Percentiles rank a stretch among this genome's conserved stretches.
Conservation (phyloP, 2,329 filamentous ascomycete species). For the Cladosporium austrohemisphaericum region DNA sequence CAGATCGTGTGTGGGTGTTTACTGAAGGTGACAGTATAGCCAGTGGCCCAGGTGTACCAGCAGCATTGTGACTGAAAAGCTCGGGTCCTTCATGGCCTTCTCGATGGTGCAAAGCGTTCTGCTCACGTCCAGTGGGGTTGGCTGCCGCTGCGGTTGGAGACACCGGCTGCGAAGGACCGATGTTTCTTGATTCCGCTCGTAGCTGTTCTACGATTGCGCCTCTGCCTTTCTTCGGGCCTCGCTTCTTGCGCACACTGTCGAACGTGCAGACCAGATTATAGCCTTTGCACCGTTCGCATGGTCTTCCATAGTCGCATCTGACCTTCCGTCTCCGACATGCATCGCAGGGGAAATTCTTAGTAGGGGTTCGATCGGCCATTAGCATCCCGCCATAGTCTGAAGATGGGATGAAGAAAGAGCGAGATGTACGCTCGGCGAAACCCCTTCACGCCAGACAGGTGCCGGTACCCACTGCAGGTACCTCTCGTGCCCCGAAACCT, state of each 20-base stretch:
- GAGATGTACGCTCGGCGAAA: too few species aligned
- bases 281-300: conserved; percentile 19
- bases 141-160: not conserved
- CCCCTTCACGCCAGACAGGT: too few species aligned
- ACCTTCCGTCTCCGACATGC: conserved; percentile 20
- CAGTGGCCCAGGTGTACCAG: too few species aligned
- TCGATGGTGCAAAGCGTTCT: not conserved
- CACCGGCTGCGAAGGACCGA: not conserved
- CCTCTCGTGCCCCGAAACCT: too few species aligned
- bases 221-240: conserved; percentile 17
- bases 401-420: not conserved
- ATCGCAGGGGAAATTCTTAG: conserved; percentile 15
- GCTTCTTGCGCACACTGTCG: conserved; percentile 16
- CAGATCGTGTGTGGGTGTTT: too few species aligned
- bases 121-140: not conserved
- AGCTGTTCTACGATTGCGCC: conserved; percentile 19
- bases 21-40: too few species aligned
- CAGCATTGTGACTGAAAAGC: not conserved
- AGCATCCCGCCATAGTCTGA: not conserved
- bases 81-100: not conserved
- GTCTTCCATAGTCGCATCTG: conserved; percentile 19
- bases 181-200: conserved; percentile 8
- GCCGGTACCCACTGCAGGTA: too few species aligned
- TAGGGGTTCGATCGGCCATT: not conserved
- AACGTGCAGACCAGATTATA: conserved; percentile 17